A percentile compares a stretch with the other conserved stretches of the same genome.
Evolutionary conservation across 2,329 filamentous ascomycete species (phyloP).

Genomic region (Xylariaceae sp.): DNA sequence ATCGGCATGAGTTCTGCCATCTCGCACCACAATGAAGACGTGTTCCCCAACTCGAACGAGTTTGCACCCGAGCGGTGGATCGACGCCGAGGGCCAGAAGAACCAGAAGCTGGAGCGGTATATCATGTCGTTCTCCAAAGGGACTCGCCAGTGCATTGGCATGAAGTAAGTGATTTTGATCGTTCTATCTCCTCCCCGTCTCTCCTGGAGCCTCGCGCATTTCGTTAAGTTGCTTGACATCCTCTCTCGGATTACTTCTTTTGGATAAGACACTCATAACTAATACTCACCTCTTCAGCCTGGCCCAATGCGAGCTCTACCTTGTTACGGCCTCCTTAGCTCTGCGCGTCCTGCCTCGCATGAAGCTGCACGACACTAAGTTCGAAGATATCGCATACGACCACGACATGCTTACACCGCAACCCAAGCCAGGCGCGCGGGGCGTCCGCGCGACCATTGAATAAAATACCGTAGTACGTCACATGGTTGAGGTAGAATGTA

Average conservation of each 20-base stretch:
- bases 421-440: too few species aligned
- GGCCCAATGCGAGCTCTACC: conserved; percentile 36
- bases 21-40: conserved; percentile 24
- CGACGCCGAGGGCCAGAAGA: conserved; percentile 7
- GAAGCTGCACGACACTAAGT: conserved; percentile 32
- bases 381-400: conserved; percentile 26
- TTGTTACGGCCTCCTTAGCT: conserved; percentile 29
- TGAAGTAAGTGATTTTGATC: conserved; percentile 27
- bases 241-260: too few species aligned
- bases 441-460: too few species aligned
- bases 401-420: conserved; percentile 23
- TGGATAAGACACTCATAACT: too few species aligned
- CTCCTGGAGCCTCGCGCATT: too few species aligned
- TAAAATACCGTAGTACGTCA: too few species aligned
- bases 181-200: not conserved
- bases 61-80: conserved; percentile 32
- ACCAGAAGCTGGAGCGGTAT: conserved; percentile 16
- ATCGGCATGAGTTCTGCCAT: conserved; percentile 24
- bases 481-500: too few species aligned
- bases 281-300: conserved; percentile 24
- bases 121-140: conserved; percentile 28
- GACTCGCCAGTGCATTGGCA: conserved; percentile 29
- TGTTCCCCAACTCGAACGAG: conserved; percentile 25
- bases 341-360: conserved; percentile 33
- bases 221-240: too few species aligned